phyloP scores from a whole-genome alignment of 2,329 filamentous ascomycete genomes.

The Nemania sp. region DNA sequence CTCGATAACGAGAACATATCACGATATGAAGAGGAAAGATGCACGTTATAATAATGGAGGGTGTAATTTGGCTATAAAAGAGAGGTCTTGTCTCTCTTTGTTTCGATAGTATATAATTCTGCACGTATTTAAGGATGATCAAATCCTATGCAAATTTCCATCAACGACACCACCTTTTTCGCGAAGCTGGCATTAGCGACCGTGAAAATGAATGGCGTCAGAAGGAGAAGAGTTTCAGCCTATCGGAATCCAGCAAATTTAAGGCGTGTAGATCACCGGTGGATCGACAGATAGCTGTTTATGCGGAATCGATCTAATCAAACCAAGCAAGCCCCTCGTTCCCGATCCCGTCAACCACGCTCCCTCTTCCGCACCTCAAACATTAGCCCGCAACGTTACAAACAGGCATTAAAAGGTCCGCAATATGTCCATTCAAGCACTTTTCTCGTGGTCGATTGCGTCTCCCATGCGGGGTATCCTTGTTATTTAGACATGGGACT shows the following conservation, averaged over 20 bases:
- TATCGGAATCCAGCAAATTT: neutral
- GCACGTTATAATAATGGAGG: slow-evolving; percentile 22
- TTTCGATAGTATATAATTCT: slow-evolving; percentile 24
- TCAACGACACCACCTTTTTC: neutral
- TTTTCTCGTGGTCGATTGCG: neutral
- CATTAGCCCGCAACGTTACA: slow-evolving; percentile 32
- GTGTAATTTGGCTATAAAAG: slow-evolving; percentile 32
- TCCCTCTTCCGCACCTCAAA: slow-evolving; percentile 6
- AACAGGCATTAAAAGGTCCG: slow-evolving; percentile 9
- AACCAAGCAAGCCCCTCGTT: slow-evolving; percentile 21
- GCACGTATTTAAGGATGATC: slow-evolving; percentile 8
- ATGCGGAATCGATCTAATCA: slow-evolving; percentile 11
- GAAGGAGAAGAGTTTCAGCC: neutral
- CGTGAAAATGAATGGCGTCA: neutral
- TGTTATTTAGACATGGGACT: slow-evolving; percentile 8
- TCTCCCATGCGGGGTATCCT: slow-evolving; percentile 8
- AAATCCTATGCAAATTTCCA: neutral
- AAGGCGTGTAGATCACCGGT: slow-evolving; percentile 1
- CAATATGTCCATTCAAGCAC: slow-evolving; percentile 23
- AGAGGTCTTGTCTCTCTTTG: slow-evolving; percentile 13
- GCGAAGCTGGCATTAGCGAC: neutral
- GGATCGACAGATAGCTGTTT: slow-evolving; percentile 15
- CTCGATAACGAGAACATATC: slow-evolving; percentile 17
- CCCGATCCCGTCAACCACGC: slow-evolving; percentile 14
- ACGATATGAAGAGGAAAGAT: slow-evolving; percentile 18